Evolutionary conservation across 2,329 filamentous ascomycete genomes (phyloP), one percentile per base, ranked within the genome.

Genomic region (Penicillium thymicola): DNA sequence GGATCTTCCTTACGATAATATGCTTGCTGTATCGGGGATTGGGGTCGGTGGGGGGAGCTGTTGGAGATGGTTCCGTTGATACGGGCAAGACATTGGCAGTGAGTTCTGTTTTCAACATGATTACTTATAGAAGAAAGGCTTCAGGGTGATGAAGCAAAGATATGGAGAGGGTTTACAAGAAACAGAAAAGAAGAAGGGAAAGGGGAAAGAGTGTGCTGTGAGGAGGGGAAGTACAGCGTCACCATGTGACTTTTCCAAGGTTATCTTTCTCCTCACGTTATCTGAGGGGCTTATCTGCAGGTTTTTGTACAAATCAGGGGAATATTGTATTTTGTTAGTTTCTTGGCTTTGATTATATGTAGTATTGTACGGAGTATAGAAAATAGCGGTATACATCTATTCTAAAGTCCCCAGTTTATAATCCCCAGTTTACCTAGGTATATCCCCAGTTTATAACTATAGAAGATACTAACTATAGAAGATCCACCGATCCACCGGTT

Each of bases 11-110:
- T 68, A 73, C 71, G 43, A 72, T 68, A 25, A 73, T 72, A 50
- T 72, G 71, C 48, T 66, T 72, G 59, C 71, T 73, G 55, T 69
- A 70, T 27, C 59, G 61, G 6, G 66, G 62, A 30, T 55, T 61
- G 3, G 67, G 54, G 9, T 64, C 61, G 8, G 56, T 60, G 18
- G 69, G 62, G 21, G 69, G 61, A 27, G 62, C 47, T 11, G 61
- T 55, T 5, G 62, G 51, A 16, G 58, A 62, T 21, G 68, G 62
- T 49, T 55, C 27, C 21, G 25, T n/a, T 10, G 40, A 32, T n/a
- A 44, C 46, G 23, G 52, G 40, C 18, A 44, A n/a, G 13, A 62
- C 58, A 27, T 55, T 59, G 36, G 57, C 30, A 28, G 58, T 55
- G 5, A 59, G 21, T 10, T 69, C 64, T 47, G 64, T 59, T n/a